A percentile compares a stretch with the other conserved stretches of the same genome.
Conservation (phyloP, 192 early-diverging fungal genomes). For the Backusella mclennaniae region DNA sequence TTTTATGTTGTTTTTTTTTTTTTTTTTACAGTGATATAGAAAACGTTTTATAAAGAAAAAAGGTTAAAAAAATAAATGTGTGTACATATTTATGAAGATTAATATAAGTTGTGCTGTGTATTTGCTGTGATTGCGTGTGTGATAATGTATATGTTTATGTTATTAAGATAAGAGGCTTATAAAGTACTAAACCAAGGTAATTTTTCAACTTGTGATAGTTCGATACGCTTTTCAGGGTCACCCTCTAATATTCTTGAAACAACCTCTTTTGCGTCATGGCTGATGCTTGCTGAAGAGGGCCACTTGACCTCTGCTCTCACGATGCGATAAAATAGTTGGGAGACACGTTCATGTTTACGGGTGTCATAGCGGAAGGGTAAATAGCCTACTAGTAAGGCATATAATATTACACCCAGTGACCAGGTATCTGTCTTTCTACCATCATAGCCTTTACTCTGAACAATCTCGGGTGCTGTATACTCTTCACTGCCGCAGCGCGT, state of each 20-base stretch:
- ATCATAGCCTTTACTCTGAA: conserved; percentile 60
- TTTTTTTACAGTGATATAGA: too few species aligned
- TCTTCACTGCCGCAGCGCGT: conserved; percentile 74
- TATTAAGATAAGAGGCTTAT: background rate
- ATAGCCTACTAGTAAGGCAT: conserved; percentile 68
- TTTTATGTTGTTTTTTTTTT: too few species aligned
- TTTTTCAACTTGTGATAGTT: conserved; percentile 34
- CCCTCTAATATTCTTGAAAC: conserved; percentile 45
- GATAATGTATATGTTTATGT: background rate
- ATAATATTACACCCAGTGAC: conserved; percentile 78
- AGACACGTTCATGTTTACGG: conserved; percentile 45
- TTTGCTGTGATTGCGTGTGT: background rate
- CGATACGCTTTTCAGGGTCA: conserved; percentile 44
- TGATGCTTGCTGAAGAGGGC: conserved; percentile 33
- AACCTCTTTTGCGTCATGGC: conserved; percentile 48
- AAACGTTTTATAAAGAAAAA: too few species aligned
- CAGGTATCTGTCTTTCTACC: conserved; percentile 75
- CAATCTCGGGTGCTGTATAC: conserved; percentile 75
- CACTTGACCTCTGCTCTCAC: conserved; percentile 53
- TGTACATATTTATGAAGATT: too few species aligned
- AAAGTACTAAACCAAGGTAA: conserved; percentile 48
- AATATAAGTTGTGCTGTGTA: background rate
- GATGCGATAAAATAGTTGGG: conserved; percentile 61
- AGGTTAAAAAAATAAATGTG: too few species aligned
- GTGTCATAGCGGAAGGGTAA: conserved; percentile 75